These are phyloP conservation scores for Yamadazyma aaseri DNA, from an alignment of 1,139 yeast species.

Conservation along the genomic window DNA sequence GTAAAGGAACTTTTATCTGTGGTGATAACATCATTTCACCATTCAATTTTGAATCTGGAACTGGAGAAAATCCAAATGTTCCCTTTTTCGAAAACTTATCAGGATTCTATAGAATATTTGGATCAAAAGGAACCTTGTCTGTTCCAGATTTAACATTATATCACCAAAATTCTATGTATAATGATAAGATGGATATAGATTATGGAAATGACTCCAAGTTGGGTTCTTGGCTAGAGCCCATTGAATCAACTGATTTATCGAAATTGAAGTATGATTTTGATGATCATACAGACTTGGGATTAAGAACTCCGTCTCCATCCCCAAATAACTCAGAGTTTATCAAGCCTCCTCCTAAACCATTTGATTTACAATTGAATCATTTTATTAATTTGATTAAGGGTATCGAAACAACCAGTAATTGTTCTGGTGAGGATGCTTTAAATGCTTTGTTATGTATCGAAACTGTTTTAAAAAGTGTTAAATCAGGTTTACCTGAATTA, in stretches of 20 bases:
- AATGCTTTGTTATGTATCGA: slow-evolving; percentile 40
- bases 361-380: slow-evolving; percentile 35
- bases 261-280: slow-evolving; percentile 2
- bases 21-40: slow-evolving; percentile 41
- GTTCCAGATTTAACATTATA: slow-evolving; percentile 37
- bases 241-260: slow-evolving; percentile 24
- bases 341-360: slow-evolving; percentile 27
- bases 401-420: slow-evolving; percentile 28
- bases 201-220: background rate
- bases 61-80: slow-evolving; percentile 42
- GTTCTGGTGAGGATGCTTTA: slow-evolving; percentile 43
- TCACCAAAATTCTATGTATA: slow-evolving; percentile 23
- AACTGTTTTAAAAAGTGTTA: slow-evolving; percentile 36
- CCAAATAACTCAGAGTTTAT: slow-evolving; percentile 11
- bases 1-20: slow-evolving; percentile 39
- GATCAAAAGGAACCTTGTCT: slow-evolving; percentile 37
- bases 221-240: slow-evolving; percentile 33
- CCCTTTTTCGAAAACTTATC: slow-evolving; percentile 27
- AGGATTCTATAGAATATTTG: slow-evolving; percentile 39
- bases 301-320: slow-evolving; percentile 13
- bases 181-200: slow-evolving; percentile 9
- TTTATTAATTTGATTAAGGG: slow-evolving; percentile 37
- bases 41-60: slow-evolving; percentile 39
- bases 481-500: slow-evolving; percentile 34
- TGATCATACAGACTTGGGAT: slow-evolving; percentile 5